These are phyloP conservation scores for Schizothecium vesticola DNA, from an alignment of 495 filamentous ascomycete genomes.

Conservation along the genomic window DNA sequence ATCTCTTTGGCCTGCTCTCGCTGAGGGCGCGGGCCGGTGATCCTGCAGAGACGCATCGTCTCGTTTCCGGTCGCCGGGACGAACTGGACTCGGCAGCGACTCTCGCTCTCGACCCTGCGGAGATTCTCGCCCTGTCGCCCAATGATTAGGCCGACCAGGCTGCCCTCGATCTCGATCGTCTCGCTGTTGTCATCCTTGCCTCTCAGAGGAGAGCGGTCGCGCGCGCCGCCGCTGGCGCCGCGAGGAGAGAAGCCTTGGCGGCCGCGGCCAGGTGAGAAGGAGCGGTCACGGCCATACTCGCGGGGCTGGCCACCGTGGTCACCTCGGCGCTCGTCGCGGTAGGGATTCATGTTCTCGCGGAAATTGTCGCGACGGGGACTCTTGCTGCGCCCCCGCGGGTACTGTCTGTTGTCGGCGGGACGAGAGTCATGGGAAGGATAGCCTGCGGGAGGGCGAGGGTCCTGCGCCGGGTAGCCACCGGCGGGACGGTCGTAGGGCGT, in stretches of 20 bases:
- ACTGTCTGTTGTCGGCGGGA: slow-evolving; percentile 41
- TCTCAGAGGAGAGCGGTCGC: slow-evolving; percentile 51
- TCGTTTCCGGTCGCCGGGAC: slow-evolving; percentile 61
- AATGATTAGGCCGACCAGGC: slow-evolving; percentile 76
- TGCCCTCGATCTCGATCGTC: slow-evolving; percentile 69
- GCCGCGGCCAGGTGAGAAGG: slow-evolving; percentile 53
- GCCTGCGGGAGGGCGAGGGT: neutral
- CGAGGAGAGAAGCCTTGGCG: slow-evolving; percentile 48
- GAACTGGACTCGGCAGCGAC: slow-evolving; percentile 73
- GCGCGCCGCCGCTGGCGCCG: slow-evolving; percentile 32
- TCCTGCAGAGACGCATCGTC: slow-evolving; percentile 68
- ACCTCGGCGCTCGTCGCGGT: slow-evolving; percentile 65
- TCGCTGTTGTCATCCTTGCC: slow-evolving; percentile 59
- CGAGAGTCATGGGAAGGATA: slow-evolving; percentile 39
- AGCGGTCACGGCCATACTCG: slow-evolving; percentile 57
- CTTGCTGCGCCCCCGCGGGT: slow-evolving; percentile 62
- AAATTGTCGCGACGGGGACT: slow-evolving; percentile 59
- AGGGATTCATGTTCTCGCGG: slow-evolving; percentile 68
- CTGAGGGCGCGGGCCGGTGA: slow-evolving; percentile 60
- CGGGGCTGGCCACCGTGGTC: slow-evolving; percentile 34
- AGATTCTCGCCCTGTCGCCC: slow-evolving; percentile 79
- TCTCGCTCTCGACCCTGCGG: slow-evolving; percentile 68
- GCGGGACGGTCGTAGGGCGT: slow-evolving; percentile 44
- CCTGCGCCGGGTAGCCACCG: slow-evolving; percentile 8
- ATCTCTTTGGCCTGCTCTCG: slow-evolving; percentile 65